Base-by-base conservation (phyloP, 2,329 filamentous ascomycete genomes). In the Daldinia sp. region DNA sequence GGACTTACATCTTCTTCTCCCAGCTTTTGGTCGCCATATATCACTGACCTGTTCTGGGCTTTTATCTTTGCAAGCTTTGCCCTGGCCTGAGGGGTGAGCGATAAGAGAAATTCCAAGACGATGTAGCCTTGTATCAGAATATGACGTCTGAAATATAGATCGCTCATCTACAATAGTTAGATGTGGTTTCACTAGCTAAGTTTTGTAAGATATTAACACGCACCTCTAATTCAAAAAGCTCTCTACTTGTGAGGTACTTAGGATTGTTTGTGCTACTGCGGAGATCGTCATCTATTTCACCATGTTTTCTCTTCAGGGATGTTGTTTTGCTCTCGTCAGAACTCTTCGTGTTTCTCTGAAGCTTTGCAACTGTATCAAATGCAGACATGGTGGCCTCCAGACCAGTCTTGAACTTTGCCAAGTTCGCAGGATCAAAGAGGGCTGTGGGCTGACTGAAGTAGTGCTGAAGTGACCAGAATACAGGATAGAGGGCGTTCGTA, bases 231-330 rank as follows among this genome's bases (percentile, higher is more conserved):
- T 97, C 93, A 79, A 99, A 99, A 1, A 99, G 85, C 78, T 99
- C 97, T 72, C 92, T 88, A 79, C 94, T 98, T n/a, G 96, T 99
- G 18, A 99, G 87, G 78, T 99, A 99, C 78, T 98, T 99, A 1
- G 97, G 95, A 75, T 99, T 99, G 82, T 97, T 98, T 26, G 88
- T 90, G 76, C 89, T 91, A 26, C 89, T 86, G 68, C 91, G 90
- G 61, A 88, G 87, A 56, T 88, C 84, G 6, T 88, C 87, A 58
- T 88, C 85, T 30, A 82, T 81, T 46, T 85, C 85, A 10, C 87
- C 85, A 48, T 87, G 84, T 79, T 94, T 97, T 63, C 93, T 88
- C 80, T 94, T 97, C 60, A 85, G 76, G 33, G 88, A 88, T 56
- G 73, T 70, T 70, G 87, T 87, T 70, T 89, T 90, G 53, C 84